Evolutionary conservation across 352 stramenopile species (phyloP).

Genomic region (Plasmopara halstedii): DNA sequence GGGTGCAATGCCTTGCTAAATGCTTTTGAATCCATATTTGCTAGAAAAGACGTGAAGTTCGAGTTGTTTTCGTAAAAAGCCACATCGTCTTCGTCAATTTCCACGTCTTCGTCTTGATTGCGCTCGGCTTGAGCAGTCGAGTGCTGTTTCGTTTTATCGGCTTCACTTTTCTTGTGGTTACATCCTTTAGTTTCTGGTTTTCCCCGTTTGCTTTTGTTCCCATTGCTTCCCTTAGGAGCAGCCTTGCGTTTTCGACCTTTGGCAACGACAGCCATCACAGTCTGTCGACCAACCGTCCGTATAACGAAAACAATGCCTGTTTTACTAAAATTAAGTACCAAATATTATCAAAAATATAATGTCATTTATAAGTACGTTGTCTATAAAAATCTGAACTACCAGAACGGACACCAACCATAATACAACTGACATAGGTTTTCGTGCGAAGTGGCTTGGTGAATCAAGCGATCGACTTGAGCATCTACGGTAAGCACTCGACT

Average conservation of each 20-base stretch:
- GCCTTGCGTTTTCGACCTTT: constrained; percentile 42
- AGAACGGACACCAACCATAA: constrained; percentile 96
- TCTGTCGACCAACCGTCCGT: neutral
- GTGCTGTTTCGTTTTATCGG: constrained; percentile 22
- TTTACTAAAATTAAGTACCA: neutral
- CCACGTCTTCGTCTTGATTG: constrained; percentile 43
- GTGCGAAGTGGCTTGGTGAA: constrained; percentile 96
- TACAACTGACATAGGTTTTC: constrained; percentile 99
- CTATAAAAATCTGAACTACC: constrained; percentile 45
- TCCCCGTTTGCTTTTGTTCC: constrained; percentile 28
- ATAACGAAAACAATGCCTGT: neutral
- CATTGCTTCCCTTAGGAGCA: constrained; percentile 6
- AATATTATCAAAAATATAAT: constrained; percentile 4
- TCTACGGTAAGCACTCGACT: constrained; percentile 72
- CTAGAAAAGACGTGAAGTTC: constrained; percentile 65
- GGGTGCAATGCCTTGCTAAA: constrained; percentile 33
- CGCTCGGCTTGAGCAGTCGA: constrained; percentile 2
- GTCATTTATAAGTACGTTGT: neutral
- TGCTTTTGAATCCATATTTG: constrained; percentile 69
- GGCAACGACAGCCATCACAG: neutral
- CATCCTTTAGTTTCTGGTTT: constrained; percentile 24
- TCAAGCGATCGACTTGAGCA: constrained; percentile 97
- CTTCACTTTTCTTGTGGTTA: constrained; percentile 24
- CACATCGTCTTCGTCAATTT: constrained; percentile 72
- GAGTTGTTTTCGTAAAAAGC: constrained; percentile 71